A percentile compares a stretch with the other conserved stretches of the same genome.
Evolutionary conservation across 345 rosid genomes (phyloP).

Genomic region (Arabidopsis thaliana): DNA sequence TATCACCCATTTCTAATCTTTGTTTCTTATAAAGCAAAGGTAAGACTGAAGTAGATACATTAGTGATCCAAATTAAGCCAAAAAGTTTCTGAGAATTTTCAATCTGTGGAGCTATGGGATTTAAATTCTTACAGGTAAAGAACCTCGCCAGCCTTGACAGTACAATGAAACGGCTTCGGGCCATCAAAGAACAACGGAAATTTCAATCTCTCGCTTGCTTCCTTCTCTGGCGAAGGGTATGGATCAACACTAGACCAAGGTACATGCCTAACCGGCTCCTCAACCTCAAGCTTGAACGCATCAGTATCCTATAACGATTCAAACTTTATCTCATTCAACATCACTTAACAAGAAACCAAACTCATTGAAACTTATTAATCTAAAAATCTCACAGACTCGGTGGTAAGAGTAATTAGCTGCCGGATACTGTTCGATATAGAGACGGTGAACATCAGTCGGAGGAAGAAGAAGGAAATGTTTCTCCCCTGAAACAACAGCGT

Average conservation of each 20-base stretch:
- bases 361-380: conserved; percentile 36
- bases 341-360: neutral
- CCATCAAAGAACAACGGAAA: conserved; percentile 79
- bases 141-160: conserved; percentile 82
- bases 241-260: conserved; percentile 94
- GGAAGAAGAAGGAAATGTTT: conserved; percentile 86
- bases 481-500: conserved; percentile 83
- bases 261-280: conserved; percentile 59
- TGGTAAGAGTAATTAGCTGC: conserved; percentile 65
- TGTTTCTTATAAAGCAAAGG: neutral
- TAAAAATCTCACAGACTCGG: conserved; percentile 39
- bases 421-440: conserved; percentile 71
- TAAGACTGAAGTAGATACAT: neutral
- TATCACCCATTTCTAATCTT: neutral
- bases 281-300: conserved; percentile 65
- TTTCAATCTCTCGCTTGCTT: conserved; percentile 54
- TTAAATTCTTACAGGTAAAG: conserved; percentile 73
- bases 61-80: neutral
- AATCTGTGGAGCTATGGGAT: conserved; percentile 12
- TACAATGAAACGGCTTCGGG: conserved; percentile 73
- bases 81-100: conserved; percentile 3
- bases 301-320: conserved; percentile 53
- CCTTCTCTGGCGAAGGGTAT: conserved; percentile 55
- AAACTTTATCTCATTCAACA: conserved; percentile 27
- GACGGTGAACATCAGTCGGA: conserved; percentile 81